Percentiles rank a stretch among this genome's conserved stretches.
Evolutionary conservation across 208 protist species (phyloP).

Genomic region (Vickermania spadyakhi): DNA sequence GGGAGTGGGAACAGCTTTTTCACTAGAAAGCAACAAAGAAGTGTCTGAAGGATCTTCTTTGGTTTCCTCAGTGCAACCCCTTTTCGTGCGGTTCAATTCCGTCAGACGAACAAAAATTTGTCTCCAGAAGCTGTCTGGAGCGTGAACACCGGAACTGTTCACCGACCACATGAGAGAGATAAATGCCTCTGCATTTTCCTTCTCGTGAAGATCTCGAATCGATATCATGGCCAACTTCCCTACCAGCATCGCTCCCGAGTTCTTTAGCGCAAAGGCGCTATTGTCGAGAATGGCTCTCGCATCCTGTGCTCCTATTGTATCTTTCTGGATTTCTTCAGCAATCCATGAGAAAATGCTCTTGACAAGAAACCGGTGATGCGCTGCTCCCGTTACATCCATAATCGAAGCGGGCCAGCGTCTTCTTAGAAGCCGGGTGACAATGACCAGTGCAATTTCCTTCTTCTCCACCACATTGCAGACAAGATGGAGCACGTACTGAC

Average conservation of each 20-base stretch:
- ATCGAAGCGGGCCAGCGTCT: conserved; percentile 31
- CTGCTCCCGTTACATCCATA: conserved; percentile 9
- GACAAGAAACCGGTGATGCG: conserved; percentile 26
- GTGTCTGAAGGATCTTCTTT: background rate
- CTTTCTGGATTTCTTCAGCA: conserved; percentile 18
- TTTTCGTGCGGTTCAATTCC: conserved; percentile 30
- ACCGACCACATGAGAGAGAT: conserved; percentile 66
- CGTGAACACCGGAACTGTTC: conserved; percentile 26
- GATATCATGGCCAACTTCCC: conserved; percentile 36
- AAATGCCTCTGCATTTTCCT: conserved; percentile 26
- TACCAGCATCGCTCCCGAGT: conserved; percentile 9
- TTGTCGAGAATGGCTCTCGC: conserved; percentile 37
- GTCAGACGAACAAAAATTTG: conserved; percentile 29
- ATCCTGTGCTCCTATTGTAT: conserved; percentile 13
- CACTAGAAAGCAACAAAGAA: background rate
- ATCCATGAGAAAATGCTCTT: conserved; percentile 31
- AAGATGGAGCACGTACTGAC: conserved; percentile 1
- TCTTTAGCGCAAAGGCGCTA: conserved; percentile 16
- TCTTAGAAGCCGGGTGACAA: conserved; percentile 36
- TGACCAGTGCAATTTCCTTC: conserved; percentile 16
- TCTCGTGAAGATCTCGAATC: conserved; percentile 18
- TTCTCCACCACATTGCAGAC: conserved; percentile 1
- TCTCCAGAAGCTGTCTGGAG: conserved; percentile 51
- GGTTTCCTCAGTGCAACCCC: conserved; percentile 7
- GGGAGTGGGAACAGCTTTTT: background rate